Percentiles rank a stretch among this genome's conserved stretches.
Evolutionary conservation across 2,329 filamentous ascomycete species (phyloP).

Genomic region (Verruconis gallopava): DNA sequence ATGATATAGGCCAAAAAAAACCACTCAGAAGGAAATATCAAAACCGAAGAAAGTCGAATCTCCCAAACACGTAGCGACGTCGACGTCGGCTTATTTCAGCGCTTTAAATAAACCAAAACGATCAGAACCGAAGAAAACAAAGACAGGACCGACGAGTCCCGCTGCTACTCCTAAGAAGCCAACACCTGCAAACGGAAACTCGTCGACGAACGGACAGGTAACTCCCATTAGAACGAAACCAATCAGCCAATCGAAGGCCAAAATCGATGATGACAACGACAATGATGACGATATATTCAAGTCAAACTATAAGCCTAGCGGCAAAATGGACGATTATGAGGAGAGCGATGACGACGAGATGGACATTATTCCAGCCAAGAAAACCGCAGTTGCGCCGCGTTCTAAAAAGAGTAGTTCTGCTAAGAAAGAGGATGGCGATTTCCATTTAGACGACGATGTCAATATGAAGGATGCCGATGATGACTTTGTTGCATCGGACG

Average conservation of each 20-base stretch:
- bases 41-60: slow-evolving; percentile 40
- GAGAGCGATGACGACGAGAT: slow-evolving; percentile 58
- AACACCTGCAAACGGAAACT: slow-evolving; percentile 22
- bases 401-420: slow-evolving; percentile 25
- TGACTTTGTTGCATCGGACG: slow-evolving; percentile 8
- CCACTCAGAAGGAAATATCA: slow-evolving; percentile 43
- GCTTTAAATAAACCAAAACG: slow-evolving; percentile 43
- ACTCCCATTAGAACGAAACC: slow-evolving; percentile 28
- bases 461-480: slow-evolving; percentile 37
- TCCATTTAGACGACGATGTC: slow-evolving; percentile 33
- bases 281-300: slow-evolving; percentile 64
- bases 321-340: slow-evolving; percentile 62
- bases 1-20: slow-evolving; percentile 22
- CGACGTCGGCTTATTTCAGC: slow-evolving; percentile 51
- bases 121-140: slow-evolving; percentile 26
- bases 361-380: slow-evolving; percentile 32
- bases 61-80: slow-evolving; percentile 42
- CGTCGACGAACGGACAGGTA: slow-evolving; percentile 21
- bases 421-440: slow-evolving; percentile 28
- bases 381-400: slow-evolving; percentile 27
- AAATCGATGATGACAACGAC: slow-evolving; percentile 19
- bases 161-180: slow-evolving; percentile 11
- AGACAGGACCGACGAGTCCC: slow-evolving; percentile 15
- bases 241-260: slow-evolving; percentile 35
- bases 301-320: slow-evolving; percentile 52